Conservation (phyloP, 345 rosid species). For the Anacardium occidentale region DNA sequence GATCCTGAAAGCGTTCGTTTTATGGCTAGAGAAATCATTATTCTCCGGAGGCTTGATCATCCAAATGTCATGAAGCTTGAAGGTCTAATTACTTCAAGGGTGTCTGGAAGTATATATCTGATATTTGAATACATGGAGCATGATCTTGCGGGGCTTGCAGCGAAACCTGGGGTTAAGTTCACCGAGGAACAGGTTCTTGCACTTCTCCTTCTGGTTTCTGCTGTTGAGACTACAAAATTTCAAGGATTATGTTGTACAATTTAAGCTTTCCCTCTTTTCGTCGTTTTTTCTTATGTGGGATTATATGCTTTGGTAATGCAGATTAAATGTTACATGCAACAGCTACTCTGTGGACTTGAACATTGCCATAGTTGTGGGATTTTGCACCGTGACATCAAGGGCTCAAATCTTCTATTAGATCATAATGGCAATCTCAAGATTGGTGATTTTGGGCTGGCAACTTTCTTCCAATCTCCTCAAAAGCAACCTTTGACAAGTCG, state of each 20-base stretch:
- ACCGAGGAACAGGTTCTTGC: conserved; percentile 51
- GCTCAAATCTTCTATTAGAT: conserved; percentile 48
- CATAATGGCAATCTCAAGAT: conserved; percentile 49
- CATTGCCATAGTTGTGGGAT: conserved; percentile 57
- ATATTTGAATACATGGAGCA: conserved; percentile 66
- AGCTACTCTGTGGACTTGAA: conserved; percentile 50
- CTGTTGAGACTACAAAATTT: background rate
- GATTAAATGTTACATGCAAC: conserved; percentile 62
- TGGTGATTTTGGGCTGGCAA: conserved; percentile 58
- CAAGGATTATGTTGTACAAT: no score
- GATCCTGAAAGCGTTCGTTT: conserved; percentile 68
- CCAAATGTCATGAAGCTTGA: conserved; percentile 65
- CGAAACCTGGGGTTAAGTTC: conserved; percentile 41
- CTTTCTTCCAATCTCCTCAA: conserved; percentile 34
- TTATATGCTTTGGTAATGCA: conserved; percentile 25
- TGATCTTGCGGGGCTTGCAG: conserved; percentile 58
- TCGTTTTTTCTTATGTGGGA: background rate
- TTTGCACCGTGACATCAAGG: conserved; percentile 59
- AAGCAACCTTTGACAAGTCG: conserved; percentile 61
- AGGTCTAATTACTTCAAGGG: conserved; percentile 51
- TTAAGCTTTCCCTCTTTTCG: background rate
- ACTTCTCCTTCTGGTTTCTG: conserved; percentile 4
- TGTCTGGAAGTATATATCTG: conserved; percentile 54
- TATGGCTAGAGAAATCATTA: conserved; percentile 64
- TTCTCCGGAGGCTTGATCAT: conserved; percentile 56